Evolutionary conservation across 2,329 filamentous ascomycete genomes (phyloP).

Genomic region (Trichoderma semiorbis): DNA sequence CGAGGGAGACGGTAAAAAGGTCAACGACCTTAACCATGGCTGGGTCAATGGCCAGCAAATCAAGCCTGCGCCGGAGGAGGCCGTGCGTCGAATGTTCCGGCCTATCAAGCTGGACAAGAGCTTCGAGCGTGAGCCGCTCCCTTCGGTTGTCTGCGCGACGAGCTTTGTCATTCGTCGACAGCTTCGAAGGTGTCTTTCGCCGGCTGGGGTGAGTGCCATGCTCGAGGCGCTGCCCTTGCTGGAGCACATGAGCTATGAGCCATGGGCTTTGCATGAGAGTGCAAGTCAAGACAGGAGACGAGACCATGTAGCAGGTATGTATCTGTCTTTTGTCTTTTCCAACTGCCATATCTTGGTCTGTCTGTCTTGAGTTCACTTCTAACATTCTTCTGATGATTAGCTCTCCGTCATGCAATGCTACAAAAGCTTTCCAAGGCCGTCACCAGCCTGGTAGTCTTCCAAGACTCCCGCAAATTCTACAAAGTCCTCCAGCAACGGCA

Average conservation of each 20-base stretch:
- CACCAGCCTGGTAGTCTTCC: slow-evolving; percentile 28
- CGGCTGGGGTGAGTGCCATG: slow-evolving; percentile 20
- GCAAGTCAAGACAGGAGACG: neutral
- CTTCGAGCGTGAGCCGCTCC: slow-evolving; percentile 12
- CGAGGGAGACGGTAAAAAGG: slow-evolving; percentile 10
- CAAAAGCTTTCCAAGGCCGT: slow-evolving; percentile 25
- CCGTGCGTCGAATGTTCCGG: slow-evolving; percentile 27
- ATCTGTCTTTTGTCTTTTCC: neutral
- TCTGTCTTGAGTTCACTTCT: neutral
- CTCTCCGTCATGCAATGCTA: slow-evolving; percentile 1
- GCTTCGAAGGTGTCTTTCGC: slow-evolving; percentile 28
- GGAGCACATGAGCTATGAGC: slow-evolving; percentile 32
- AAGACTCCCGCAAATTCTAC: slow-evolving; percentile 27
- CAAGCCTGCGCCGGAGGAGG: slow-evolving; percentile 23
- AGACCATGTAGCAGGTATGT: neutral
- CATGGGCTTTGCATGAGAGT: slow-evolving; percentile 28
- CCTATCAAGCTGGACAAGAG: slow-evolving; percentile 6
- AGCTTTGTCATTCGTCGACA: slow-evolving; percentile 33
- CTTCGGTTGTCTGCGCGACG: slow-evolving; percentile 29
- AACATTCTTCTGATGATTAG: slow-evolving; percentile 19
- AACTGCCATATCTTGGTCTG: neutral
- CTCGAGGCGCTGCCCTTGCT: slow-evolving; percentile 26
- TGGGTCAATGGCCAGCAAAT: slow-evolving; percentile 30
- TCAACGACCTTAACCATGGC: slow-evolving; percentile 30
- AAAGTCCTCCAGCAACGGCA: neutral